These are phyloP conservation scores for Epichloe aotearoae DNA, from an alignment of 2,329 filamentous ascomycete genomes.

Conservation along the genomic window DNA sequence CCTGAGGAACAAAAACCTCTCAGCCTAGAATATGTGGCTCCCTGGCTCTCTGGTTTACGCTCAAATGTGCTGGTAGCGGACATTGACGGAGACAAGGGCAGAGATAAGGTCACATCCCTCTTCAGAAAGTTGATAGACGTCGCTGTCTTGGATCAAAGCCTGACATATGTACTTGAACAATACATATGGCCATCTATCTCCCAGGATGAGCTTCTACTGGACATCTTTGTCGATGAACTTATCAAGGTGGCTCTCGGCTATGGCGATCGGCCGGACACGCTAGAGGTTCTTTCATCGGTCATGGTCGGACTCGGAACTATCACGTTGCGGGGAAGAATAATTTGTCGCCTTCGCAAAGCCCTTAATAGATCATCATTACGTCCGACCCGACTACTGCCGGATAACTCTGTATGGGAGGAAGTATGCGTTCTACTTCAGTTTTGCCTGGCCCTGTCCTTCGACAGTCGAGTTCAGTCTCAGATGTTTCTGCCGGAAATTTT, in stretches of 20 bases:
- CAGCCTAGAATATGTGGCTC: slow-evolving; percentile 56
- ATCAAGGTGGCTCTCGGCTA: slow-evolving; percentile 48
- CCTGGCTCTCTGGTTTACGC: slow-evolving; percentile 51
- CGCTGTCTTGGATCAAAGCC: slow-evolving; percentile 44
- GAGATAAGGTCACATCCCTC: slow-evolving; percentile 49
- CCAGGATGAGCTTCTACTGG: slow-evolving; percentile 50
- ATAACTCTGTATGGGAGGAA: slow-evolving; percentile 57
- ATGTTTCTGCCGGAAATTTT: slow-evolving; percentile 57
- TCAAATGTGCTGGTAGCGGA: slow-evolving; percentile 46
- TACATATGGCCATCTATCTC: slow-evolving; percentile 52
- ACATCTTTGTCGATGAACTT: slow-evolving; percentile 55
- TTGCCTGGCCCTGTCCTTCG: slow-evolving; percentile 53
- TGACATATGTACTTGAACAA: slow-evolving; percentile 49
- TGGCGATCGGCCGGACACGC: slow-evolving; percentile 43
- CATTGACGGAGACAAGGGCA: slow-evolving; percentile 49
- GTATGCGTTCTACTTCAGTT: slow-evolving; percentile 55
- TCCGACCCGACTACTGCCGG: slow-evolving; percentile 50
- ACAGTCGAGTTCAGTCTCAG: slow-evolving; percentile 53
- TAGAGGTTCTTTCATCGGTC: slow-evolving; percentile 49
- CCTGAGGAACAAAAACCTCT: slow-evolving; percentile 53
- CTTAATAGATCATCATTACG: slow-evolving; percentile 53
- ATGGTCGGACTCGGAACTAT: slow-evolving; percentile 51
- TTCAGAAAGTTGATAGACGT: slow-evolving; percentile 56
- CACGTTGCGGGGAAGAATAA: slow-evolving; percentile 50
- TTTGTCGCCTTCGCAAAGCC: slow-evolving; percentile 52